These are phyloP conservation scores for Phytophthora citrophthora DNA, from an alignment of 352 stramenopile species.

Conservation along the genomic window DNA sequence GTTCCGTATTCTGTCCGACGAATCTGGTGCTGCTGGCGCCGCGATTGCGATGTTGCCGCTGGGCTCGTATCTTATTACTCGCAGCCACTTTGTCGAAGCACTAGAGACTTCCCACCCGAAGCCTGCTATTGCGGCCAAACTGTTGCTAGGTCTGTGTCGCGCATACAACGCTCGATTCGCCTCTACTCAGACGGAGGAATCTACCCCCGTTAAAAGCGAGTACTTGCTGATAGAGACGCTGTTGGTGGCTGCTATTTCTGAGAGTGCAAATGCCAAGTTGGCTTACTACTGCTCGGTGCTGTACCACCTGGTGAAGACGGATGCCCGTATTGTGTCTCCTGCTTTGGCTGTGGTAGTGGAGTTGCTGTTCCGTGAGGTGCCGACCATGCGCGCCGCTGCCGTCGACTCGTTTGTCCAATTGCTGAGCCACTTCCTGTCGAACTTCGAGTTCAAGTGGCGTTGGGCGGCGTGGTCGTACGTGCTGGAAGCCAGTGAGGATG, in stretches of 20 bases:
- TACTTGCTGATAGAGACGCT: slow-evolving; percentile 82
- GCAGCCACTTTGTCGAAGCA: slow-evolving; percentile 55
- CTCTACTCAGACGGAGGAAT: slow-evolving; percentile 33
- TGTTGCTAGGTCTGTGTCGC: slow-evolving; percentile 62
- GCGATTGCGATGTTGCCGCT: slow-evolving; percentile 72
- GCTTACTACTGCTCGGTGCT: slow-evolving; percentile 77
- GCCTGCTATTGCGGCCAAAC: slow-evolving; percentile 72
- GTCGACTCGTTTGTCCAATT: slow-evolving; percentile 76
- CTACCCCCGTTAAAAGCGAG: slow-evolving; percentile 65
- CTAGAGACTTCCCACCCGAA: slow-evolving; percentile 77
- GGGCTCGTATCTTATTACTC: slow-evolving; percentile 70
- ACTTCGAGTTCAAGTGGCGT: slow-evolving; percentile 90
- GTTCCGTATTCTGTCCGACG: slow-evolving; percentile 78
- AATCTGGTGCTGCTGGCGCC: slow-evolving; percentile 69
- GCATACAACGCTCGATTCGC: slow-evolving; percentile 71
- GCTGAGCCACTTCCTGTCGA: slow-evolving; percentile 88
- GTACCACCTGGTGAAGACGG: slow-evolving; percentile 80
- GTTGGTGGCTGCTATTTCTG: slow-evolving; percentile 62
- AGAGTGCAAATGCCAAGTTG: slow-evolving; percentile 52
- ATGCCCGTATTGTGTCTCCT: slow-evolving; percentile 66
- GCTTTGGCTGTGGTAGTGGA: slow-evolving; percentile 85
- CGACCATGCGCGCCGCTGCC: slow-evolving; percentile 66
- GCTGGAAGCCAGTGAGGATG: slow-evolving; percentile 77
- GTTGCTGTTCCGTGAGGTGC: slow-evolving; percentile 84
- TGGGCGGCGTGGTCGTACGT: slow-evolving; percentile 84